Evolutionary conservation across 805 yeast genomes (phyloP), one percentile per base, ranked within the genome.

Genomic region (Teunomyces atbi): DNA sequence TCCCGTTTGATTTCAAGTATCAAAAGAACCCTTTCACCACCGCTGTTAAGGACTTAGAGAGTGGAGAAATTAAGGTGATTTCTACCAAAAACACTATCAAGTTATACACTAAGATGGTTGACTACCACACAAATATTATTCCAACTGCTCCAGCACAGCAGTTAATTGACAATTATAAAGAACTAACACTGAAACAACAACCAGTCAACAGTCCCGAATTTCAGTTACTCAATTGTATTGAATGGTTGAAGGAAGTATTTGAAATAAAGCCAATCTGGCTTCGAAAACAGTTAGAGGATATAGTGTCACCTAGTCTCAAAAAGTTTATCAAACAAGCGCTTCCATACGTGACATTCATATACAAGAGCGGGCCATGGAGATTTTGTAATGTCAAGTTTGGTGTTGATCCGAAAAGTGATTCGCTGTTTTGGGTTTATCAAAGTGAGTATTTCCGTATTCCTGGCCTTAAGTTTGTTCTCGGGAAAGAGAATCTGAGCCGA

Each of bases 311-410:
- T 50, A 71, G 56, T 46, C 68, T 63, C 52, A 68, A 64, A 55
- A 62, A 63, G 58, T 81, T 58, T 52, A 59, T 92, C 37, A 83
- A 86, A 55, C 83, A 78, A 51, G 95, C 97, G 0, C 63, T 94
- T 42, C 96, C 98, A 0, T 84, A 87, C 61, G 86, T 89, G 0
- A 78, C 96, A 0, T 94, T 82, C 61, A 77, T 89, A 35, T 86
- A 83, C 61, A 81, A 86, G 30, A 86, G 86, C 58, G 99, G 99
- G 0, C 99, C 98, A 0, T 94, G 96, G 96, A 77, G 98, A 56
- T 89, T 89, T 49, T 81, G 94, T 8, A 89, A 85, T 61, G 82
- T 90, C 38, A 78, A 71, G 53, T 81, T 83, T 54, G 97, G 97
- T 0, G 73, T 83, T 33, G 88, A 92, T 64, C 97, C 98, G 0